Base-by-base conservation (phyloP, 1,139 yeast genomes). In the Zhuliangozyma parablackwelliae region DNA sequence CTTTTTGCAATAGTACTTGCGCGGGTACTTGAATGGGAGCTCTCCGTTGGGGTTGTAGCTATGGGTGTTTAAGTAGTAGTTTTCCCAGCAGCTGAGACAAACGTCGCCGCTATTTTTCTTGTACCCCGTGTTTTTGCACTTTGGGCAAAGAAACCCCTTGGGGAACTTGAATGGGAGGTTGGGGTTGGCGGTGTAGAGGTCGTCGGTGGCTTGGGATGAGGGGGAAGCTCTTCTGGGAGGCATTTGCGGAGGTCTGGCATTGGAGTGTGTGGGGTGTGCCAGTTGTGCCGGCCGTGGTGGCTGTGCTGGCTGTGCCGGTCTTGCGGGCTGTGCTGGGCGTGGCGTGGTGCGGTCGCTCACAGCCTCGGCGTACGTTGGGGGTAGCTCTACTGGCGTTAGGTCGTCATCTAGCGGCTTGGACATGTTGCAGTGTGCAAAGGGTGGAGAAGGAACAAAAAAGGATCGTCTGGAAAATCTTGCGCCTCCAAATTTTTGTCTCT, bases 91-190 rank as follows among this genome's bases (percentile, higher is more conserved):
- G 23, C 50, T 49, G 9, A 53, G 43, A 39, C 75, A 69, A 33
- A 54, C 51, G 30, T 58, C 59, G 6, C 60, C 61, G 32, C 53
- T 53, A 30, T 50, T 57, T 25, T 40, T 40, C 46, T 59, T 65
- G 50, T 47, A 69, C 10, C 75, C 76, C 1, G 72, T 52, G 40
- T 69, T 69, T 35, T 59, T 60, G 47, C 76, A 70, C 48, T 65
- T 65, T 10, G 50, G 47, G 45, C 76, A 70, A 37, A 56, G 51
- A 36, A 51, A 47, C 2, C 72, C 68, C 16, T 53, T 49, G 3
- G 74, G 69, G 42, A 50, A 70, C 28, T 45, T 35, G 72, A 87
- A 85, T 1, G 95, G 95, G 4, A 83, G 63, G 11, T 51, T 50
- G 4, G 55, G 43, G 41, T 68, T 69, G 31, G 52, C 50, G 1